Evolutionary conservation across 768 basidiomycete species (phyloP), one percentile per base, ranked within the genome.

Genomic region (Lactarius sp.): DNA sequence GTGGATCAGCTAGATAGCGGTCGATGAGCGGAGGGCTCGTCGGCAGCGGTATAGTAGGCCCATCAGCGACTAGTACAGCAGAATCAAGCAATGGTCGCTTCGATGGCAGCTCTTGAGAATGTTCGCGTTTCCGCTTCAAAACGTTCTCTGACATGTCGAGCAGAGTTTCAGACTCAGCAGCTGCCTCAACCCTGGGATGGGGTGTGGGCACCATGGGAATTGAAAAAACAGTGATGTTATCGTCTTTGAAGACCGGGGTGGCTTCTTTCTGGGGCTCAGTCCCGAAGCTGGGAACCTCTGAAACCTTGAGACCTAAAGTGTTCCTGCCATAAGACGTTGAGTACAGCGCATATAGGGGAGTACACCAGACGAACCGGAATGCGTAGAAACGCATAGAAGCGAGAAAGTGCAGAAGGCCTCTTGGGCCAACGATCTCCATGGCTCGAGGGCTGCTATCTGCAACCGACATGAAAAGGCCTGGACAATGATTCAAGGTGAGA

Each of bases 401-500:
- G 42, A 94, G 69, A 61, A 80, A 79, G 72, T 94, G 90, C 16
- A 79, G 70, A n/a, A 88, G 72, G 37, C 90, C 92, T 13, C 78
- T 78, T 3, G 94, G 94, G 4, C 93, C 94, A 22, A 83, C 75
- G 22, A 96, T 69, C 51, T 83, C 75, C 41, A 96, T 66, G 47
- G 79, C 76, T 18, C 78, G 73, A 37, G 85, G 79, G 0, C 82
- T 81, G 0, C 81, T 80, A 75, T 96, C 94, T 16, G 90, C 90
- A 61, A 88, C 77, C 1, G 84, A 84, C 90, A 95, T 90, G 22
- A 92, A 62, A 10, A 92, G 71, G 0, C 92, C 93, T 90, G 67
- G 16, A 49, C 12, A 18, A 34, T 47, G 27, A 37, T 20, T 3
- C 14, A 22, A 12, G 31, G 47, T 41, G 34, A 64, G 36, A 46